Evolutionary conservation across 2,329 filamentous ascomycete genomes (phyloP).

Genomic region (Ophiostoma sp.): DNA sequence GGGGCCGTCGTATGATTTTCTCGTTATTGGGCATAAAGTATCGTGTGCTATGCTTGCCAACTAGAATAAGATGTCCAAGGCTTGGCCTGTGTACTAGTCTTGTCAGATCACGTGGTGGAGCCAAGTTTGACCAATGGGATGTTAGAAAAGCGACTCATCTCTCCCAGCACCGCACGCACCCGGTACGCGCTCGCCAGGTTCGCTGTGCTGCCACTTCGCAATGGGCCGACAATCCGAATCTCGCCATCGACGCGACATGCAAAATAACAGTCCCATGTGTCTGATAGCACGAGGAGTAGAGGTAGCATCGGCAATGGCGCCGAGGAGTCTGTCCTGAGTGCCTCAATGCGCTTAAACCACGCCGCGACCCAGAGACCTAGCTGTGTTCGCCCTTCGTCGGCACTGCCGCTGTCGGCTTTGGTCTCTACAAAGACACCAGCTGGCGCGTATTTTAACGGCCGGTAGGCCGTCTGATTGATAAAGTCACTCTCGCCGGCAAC

Average conservation of each 20-base stretch:
- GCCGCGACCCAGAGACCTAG: constrained; percentile 15
- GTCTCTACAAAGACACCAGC: constrained; percentile 3
- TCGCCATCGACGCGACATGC: constrained; percentile 15
- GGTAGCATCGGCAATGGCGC: constrained; percentile 12
- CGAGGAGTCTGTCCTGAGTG: constrained; percentile 12
- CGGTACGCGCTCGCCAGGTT: constrained; percentile 14
- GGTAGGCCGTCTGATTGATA: constrained; percentile 11
- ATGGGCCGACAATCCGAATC: constrained; percentile 16
- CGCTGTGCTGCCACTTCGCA: constrained; percentile 14
- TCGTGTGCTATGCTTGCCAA: too few species aligned
- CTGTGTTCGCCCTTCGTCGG: constrained; percentile 12
- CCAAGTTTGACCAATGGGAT: too few species aligned
- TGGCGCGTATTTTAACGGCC: not conserved
- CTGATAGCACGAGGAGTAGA: constrained; percentile 13
- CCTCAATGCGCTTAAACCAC: constrained; percentile 16
- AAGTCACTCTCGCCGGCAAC: constrained; percentile 14
- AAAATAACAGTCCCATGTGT: constrained; percentile 17
- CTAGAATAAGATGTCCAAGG: too few species aligned
- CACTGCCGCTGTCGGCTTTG: constrained; percentile 14
- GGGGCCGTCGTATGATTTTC: too few species aligned
- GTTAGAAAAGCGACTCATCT: constrained; percentile 5
- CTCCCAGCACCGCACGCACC: constrained; percentile 12
- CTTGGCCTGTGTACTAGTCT: too few species aligned
- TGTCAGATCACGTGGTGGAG: too few species aligned
- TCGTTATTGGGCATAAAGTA: too few species aligned